Evolutionary conservation across 352 stramenopile genomes (phyloP).

Genomic region (Saprolegnia diclina): DNA sequence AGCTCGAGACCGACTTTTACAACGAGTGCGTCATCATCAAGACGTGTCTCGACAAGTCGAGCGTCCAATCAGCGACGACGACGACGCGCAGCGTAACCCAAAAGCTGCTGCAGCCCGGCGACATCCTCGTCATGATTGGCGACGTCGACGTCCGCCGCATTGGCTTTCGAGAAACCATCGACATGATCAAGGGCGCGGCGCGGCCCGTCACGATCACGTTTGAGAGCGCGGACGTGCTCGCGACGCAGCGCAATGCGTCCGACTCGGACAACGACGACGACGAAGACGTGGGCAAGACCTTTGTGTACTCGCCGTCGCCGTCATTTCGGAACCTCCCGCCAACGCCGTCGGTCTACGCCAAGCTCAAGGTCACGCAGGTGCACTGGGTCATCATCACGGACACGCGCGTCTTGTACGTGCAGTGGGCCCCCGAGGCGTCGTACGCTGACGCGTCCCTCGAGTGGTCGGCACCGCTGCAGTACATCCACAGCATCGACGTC

Average conservation of each 20-base stretch:
- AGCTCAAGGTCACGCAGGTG: constrained; percentile 47
- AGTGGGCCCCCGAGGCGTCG: constrained; percentile 54
- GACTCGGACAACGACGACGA: constrained; percentile 20
- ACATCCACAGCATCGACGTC: constrained; percentile 81
- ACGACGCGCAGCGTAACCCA: constrained; percentile 50
- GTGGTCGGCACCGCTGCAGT: constrained; percentile 85
- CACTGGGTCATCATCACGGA: constrained; percentile 88
- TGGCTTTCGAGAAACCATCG: constrained; percentile 78
- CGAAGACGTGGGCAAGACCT: constrained; percentile 24
- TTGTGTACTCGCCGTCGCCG: constrained; percentile 12
- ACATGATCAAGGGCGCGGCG: constrained; percentile 63
- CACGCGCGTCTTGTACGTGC: constrained; percentile 74
- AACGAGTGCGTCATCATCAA: constrained; percentile 21
- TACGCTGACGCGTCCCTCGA: constrained; percentile 72
- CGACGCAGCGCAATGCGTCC: constrained; percentile 33
- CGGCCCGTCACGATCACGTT: constrained; percentile 75
- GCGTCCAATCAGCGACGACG: constrained; percentile 18
- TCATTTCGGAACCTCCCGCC: not conserved
- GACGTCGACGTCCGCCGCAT: constrained; percentile 79
- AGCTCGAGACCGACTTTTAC: constrained; percentile 87
- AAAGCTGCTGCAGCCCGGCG: constrained; percentile 67
- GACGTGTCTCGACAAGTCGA: constrained; percentile 14
- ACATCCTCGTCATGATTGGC: constrained; percentile 64
- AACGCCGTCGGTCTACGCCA: not conserved
- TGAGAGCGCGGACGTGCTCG: constrained; percentile 67